Base-by-base conservation (phyloP, 768 basidiomycete genomes). In the Auriculariales sp. region DNA sequence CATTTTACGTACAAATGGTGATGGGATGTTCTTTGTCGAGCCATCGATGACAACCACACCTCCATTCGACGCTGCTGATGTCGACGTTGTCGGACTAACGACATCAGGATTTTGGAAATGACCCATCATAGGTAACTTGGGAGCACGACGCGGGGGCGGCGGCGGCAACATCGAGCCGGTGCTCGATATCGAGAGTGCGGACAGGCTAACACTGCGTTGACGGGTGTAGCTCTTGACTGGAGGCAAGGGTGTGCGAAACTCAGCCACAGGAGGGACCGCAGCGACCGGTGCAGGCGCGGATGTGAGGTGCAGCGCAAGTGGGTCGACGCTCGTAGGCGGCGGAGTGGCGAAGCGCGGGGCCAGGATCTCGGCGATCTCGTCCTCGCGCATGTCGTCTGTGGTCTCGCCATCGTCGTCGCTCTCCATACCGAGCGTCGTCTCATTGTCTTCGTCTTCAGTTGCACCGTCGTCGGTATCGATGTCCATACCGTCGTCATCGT, bases 331-430 rank as follows among this genome's bases (percentile, higher is more conserved):
- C n/a, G 80, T 84, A 58, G 81, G 64, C 46, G 84, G 85, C 52
- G 87, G 74, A 64, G 87, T 81, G 27, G 66, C 55, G 30, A 49
- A 10, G 77, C 74, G 25, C 75, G 75, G 34, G 82, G 72, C 15
- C 62, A 62, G 17, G 14, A 44, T 25, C 4, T 85, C 67, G 49
- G 81, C 78, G 52, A 78, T 74, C 7, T 77, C 73, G 49, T 81
- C 83, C n/a, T 88, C 79, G 47, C 88, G 77, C 53, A 90, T 85
- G 54, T 86, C 83, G 59, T 88, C 86, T 1, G 87, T 88, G 3
- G 85, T 85, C 54, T 87, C 82, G 1, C 84, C 83, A 4, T 77
- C 80, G 50, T 71, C 75, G 46, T 63, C 59, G n/a, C 58, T 58
- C 34, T 61, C 61, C 29, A 58, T 50, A 36, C 60, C 64, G 48